phyloP scores from a whole-genome alignment of 768 basidiomycete genomes.

The Rhodotorula kratochvilovae region DNA sequence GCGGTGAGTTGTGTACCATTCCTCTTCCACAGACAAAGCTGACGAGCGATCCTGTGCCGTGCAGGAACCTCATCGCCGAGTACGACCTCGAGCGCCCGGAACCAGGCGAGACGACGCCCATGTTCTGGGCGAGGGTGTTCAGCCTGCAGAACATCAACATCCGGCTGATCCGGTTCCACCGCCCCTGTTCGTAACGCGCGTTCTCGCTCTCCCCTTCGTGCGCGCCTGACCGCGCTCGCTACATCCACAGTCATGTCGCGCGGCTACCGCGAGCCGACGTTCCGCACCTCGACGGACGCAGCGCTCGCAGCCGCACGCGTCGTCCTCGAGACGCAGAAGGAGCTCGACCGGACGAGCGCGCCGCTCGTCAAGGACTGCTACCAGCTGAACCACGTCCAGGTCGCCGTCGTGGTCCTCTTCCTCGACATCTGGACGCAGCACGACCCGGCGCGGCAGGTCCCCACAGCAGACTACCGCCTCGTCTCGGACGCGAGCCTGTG shows the following conservation, averaged over 20 bases:
- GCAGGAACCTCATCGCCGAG: constrained; percentile 8
- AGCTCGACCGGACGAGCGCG: constrained; percentile 21
- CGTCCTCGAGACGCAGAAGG: constrained; percentile 27
- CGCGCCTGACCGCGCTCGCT: background rate
- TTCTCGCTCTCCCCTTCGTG: no score
- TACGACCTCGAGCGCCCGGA: constrained; percentile 27
- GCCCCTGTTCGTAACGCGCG: background rate
- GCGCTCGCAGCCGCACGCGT: constrained; percentile 17
- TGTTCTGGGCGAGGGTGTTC: constrained; percentile 23
- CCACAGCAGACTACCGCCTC: constrained; percentile 27
- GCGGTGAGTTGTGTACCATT: background rate
- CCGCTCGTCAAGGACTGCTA: constrained; percentile 36
- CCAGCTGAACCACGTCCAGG: constrained; percentile 25
- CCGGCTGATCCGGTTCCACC: constrained; percentile 24
- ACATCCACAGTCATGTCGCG: constrained; percentile 1
- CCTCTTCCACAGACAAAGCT: no score
- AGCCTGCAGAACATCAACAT: constrained; percentile 26
- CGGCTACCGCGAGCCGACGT: constrained; percentile 23
- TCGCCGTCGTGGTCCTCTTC: constrained; percentile 28
- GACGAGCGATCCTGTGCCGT: no score
- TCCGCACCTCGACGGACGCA: constrained; percentile 20
- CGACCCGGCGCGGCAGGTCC: constrained; percentile 3
- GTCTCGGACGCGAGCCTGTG: constrained; percentile 8
- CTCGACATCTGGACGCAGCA: constrained; percentile 25
- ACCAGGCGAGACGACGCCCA: constrained; percentile 12